Conservation (phyloP, 2,329 filamentous ascomycete genomes). For the Ceratocystis papillata region DNA sequence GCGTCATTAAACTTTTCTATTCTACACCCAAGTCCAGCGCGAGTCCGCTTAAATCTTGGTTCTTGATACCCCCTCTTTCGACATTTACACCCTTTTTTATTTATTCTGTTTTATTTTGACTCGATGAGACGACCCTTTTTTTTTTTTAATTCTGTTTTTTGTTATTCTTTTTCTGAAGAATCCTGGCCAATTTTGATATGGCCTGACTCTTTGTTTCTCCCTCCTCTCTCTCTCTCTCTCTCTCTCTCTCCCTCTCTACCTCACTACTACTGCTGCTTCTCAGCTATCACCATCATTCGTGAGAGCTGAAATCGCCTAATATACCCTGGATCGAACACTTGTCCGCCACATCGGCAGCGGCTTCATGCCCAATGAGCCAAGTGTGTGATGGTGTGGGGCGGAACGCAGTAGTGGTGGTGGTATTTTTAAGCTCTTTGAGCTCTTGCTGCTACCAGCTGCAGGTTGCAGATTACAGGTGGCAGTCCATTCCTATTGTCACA, state of each 20-base stretch:
- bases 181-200: neutral
- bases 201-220: neutral
- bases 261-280: neutral
- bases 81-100: neutral
- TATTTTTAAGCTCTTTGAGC: neutral
- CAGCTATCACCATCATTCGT: neutral
- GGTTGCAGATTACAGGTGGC: conserved; percentile 7
- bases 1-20: neutral
- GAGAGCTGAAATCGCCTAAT: neutral
- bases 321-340: conserved; percentile 3
- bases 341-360: conserved; percentile 9
- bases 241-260: neutral
- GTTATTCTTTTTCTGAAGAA: neutral
- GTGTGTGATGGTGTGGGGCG: neutral
- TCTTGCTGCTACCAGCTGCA: conserved; percentile 1
- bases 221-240: neutral
- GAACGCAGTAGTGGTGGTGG: neutral
- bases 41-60: neutral
- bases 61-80: conserved; percentile 8
- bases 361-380: neutral
- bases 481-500: neutral
- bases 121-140: conserved; percentile 8
- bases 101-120: conserved; percentile 5
- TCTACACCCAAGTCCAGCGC: neutral
- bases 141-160: neutral